Evolutionary conservation across 495 filamentous ascomycete genomes (phyloP).

Genomic region (Talaromyces adpressus): DNA sequence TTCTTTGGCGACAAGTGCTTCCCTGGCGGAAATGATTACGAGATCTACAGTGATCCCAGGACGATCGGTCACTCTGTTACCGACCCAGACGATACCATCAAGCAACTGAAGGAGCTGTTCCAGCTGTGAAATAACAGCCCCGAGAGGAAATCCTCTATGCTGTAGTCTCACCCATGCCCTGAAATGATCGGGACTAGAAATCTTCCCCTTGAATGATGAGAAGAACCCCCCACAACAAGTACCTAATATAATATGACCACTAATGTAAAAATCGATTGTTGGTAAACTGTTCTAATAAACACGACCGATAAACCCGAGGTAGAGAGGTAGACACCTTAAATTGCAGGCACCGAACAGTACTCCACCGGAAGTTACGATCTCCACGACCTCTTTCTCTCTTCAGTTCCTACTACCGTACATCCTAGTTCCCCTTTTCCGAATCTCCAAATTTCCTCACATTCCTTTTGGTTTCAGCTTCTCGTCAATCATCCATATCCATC

Average conservation of each 20-base stretch:
- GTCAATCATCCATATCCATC: conserved; percentile 1
- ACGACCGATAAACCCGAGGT: neutral
- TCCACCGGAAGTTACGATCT: neutral
- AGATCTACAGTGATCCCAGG: conserved; percentile 77
- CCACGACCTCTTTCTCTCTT: conserved; percentile 1
- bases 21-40: conserved; percentile 87
- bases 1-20: conserved; percentile 97
- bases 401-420: neutral
- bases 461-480: neutral
- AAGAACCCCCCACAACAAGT: neutral
- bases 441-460: conserved; percentile 14
- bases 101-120: conserved; percentile 72
- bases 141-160: neutral
- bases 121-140: conserved; percentile 38
- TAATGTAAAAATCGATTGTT: neutral
- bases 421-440: conserved; percentile 14
- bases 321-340: neutral
- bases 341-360: neutral
- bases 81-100: conserved; percentile 73
- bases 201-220: neutral
- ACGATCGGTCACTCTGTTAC: conserved; percentile 79
- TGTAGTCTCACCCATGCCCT: neutral
- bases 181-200: neutral
- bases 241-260: neutral
- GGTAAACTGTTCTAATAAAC: neutral